Evolutionary conservation across 2,329 filamentous ascomycete genomes (phyloP).

Genomic region (Fusarium domesticum): DNA sequence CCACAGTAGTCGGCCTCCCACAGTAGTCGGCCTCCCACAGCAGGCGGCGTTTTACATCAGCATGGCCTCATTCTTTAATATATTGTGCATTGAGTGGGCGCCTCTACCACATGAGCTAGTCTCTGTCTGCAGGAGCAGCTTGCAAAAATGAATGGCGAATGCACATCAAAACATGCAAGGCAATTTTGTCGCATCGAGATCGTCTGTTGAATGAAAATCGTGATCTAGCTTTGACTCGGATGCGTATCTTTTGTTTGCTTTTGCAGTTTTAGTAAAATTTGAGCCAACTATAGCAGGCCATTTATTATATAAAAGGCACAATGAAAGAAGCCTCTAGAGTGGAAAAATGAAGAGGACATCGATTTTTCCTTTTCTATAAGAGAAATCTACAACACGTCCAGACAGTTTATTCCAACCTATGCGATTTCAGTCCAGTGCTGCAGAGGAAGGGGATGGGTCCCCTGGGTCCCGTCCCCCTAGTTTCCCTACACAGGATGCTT

Average conservation of each 20-base stretch:
- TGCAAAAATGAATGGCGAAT: background rate
- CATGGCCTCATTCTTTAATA: background rate
- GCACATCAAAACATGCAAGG: too few species aligned
- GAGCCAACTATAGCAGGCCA: background rate
- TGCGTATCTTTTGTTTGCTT: too few species aligned
- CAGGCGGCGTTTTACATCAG: background rate
- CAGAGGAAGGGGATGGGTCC: background rate
- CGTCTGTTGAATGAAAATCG: too few species aligned
- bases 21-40: background rate
- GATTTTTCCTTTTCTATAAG: background rate
- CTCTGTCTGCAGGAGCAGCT: too few species aligned
- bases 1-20: too few species aligned
- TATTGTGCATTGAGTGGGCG: too few species aligned
- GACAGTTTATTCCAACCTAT: background rate
- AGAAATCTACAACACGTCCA: background rate
- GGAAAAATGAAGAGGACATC: too few species aligned
- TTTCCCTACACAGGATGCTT: background rate
- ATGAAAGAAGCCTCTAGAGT: too few species aligned
- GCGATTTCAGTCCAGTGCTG: background rate
- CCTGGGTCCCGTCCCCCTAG: background rate
- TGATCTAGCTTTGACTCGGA: too few species aligned
- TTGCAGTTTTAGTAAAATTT: background rate
- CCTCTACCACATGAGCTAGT: too few species aligned
- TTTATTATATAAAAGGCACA: background rate
- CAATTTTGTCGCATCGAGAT: too few species aligned